Conservation (phyloP, 805 yeast species). For the Starmerella sirachaensis region DNA sequence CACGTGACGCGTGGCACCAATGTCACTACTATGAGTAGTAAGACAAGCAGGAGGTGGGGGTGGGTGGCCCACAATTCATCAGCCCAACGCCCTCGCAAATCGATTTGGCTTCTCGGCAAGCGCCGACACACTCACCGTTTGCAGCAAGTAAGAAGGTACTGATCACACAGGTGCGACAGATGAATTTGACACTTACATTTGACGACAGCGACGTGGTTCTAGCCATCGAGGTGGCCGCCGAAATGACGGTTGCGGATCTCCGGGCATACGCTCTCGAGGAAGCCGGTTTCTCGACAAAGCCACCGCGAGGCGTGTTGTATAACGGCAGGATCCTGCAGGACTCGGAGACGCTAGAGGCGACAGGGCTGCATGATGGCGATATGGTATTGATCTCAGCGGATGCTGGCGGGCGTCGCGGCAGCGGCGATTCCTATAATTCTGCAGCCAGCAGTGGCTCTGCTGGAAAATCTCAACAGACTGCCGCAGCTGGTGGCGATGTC, state of each 20-base stretch:
- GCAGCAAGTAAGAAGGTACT: not conserved
- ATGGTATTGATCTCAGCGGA: constrained; percentile 29
- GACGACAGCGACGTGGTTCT: constrained; percentile 39
- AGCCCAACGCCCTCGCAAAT: too few species aligned
- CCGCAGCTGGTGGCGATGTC: not conserved
- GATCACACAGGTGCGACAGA: constrained; percentile 24
- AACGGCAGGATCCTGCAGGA: constrained; percentile 36
- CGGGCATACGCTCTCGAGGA: constrained; percentile 65
- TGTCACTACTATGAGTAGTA: too few species aligned
- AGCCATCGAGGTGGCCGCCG: constrained; percentile 51
- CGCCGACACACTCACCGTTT: too few species aligned
- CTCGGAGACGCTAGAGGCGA: constrained; percentile 33
- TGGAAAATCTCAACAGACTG: not conserved
- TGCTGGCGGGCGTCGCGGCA: constrained; percentile 1
- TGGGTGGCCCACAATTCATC: too few species aligned
- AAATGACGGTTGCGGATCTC: constrained; percentile 54
- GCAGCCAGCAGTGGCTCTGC: constrained; percentile 1
- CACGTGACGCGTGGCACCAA: too few species aligned
- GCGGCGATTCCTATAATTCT: not conserved
- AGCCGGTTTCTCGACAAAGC: constrained; percentile 37
- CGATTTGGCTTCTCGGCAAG: too few species aligned
- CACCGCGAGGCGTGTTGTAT: constrained; percentile 38
- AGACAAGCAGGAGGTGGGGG: too few species aligned
- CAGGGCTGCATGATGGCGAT: constrained; percentile 47
- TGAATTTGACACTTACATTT: constrained; percentile 44